Evolutionary conservation across 2,329 filamentous ascomycete species (phyloP).

Genomic region (Aspergillus phoenicis): DNA sequence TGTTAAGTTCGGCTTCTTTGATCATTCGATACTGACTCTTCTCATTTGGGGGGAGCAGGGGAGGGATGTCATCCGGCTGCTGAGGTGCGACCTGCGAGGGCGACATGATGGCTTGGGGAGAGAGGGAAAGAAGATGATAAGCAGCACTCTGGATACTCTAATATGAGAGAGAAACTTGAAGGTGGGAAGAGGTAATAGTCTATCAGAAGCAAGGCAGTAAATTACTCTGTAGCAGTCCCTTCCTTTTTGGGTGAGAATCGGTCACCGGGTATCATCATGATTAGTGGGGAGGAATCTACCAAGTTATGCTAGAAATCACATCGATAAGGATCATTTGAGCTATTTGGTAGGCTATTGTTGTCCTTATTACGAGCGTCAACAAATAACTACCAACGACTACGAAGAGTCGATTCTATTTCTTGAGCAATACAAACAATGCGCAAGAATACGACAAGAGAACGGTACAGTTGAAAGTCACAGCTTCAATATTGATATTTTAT

Average conservation of each 20-base stretch:
- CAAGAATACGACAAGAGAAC: no score
- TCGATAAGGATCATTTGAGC: no score
- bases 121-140: not conserved
- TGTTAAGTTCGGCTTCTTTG: slow-evolving; percentile 13
- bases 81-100: not conserved
- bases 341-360: no score
- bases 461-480: not conserved
- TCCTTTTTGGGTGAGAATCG: no score
- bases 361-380: no score
- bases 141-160: not conserved
- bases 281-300: no score
- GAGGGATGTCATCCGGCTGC: not conserved
- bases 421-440: no score
- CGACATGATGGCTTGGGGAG: not conserved
- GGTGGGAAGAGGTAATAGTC: not conserved
- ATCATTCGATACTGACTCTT: slow-evolving; percentile 4
- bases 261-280: no score
- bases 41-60: not conserved
- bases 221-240: no score
- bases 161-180: not conserved
- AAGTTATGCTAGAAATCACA: no score
- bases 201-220: not conserved
- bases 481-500: slow-evolving; percentile 18
- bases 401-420: no score
- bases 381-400: no score